These are phyloP conservation scores for Claviceps purpurea DNA, from an alignment of 2,329 filamentous ascomycete genomes.

Conservation along the genomic window DNA sequence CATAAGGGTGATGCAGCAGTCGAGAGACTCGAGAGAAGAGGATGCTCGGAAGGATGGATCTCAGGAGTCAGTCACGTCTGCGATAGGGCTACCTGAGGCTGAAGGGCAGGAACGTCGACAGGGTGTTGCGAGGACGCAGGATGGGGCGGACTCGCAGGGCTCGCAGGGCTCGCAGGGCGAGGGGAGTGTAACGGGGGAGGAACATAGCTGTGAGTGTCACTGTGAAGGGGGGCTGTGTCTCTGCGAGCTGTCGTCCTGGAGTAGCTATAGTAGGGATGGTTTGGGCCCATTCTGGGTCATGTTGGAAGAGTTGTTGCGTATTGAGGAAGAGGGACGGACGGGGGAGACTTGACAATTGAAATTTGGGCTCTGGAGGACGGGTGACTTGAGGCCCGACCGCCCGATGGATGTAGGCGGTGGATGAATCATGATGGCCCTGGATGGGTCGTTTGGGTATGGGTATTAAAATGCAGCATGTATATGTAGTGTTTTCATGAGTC, in stretches of 20 bases:
- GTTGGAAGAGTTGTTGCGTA: slow-evolving; percentile 16
- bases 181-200: not conserved
- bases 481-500: no score
- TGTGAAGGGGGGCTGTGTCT: no score
- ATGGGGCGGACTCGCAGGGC: not conserved
- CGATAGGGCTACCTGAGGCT: not conserved
- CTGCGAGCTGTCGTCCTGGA: no score
- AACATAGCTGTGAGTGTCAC: not conserved
- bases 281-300: slow-evolving; percentile 19
- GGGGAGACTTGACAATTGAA: not conserved
- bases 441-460: no score
- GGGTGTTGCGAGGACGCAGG: not conserved
- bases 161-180: not conserved
- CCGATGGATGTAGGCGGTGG: no score
- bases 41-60: not conserved
- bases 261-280: slow-evolving; percentile 9
- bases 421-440: no score
- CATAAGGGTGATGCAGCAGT: not conserved
- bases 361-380: no score
- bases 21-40: not conserved
- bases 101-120: not conserved
- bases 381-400: no score
- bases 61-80: no score
- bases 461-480: no score
- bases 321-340: slow-evolving; percentile 8